A percentile compares a stretch with the other conserved stretches of the same genome.
These are phyloP conservation scores for Amylocystis lapponica DNA, from an alignment of 768 basidiomycete species.

Conservation along the genomic window DNA sequence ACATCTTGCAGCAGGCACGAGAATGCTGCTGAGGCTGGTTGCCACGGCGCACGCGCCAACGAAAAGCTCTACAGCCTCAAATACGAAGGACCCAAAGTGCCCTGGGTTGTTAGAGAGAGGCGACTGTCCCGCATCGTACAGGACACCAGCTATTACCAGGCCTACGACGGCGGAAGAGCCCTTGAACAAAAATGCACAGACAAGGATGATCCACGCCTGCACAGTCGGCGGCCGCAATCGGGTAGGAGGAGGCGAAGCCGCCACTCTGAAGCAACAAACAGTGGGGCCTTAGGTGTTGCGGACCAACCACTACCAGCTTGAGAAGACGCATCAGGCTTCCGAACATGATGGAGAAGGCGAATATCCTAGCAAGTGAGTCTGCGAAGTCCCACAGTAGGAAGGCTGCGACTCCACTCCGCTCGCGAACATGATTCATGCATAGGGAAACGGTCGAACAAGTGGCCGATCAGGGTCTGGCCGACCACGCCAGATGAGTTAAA, in stretches of 20 bases:
- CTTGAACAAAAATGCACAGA: conserved; percentile 13
- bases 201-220: conserved; percentile 14
- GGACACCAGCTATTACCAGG: conserved; percentile 15
- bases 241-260: conserved; percentile 16
- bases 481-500: conserved; percentile 21
- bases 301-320: neutral
- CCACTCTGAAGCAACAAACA: too few relatives aligned
- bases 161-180: conserved; percentile 17
- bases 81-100: conserved; percentile 17
- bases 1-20: conserved; percentile 12
- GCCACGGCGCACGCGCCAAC: conserved; percentile 17
- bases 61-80: conserved; percentile 18
- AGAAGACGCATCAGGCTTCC: conserved; percentile 15
- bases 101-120: neutral
- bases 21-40: conserved; percentile 12
- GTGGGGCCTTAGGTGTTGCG: too few relatives aligned
- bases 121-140: conserved; percentile 15
- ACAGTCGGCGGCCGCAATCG: conserved; percentile 15
- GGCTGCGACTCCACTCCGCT: conserved; percentile 12
- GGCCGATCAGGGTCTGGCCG: conserved; percentile 19
- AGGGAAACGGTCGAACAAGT: conserved; percentile 19
- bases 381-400: conserved; percentile 21
- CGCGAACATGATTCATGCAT: conserved; percentile 16
- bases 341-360: conserved; percentile 19
- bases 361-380: conserved; percentile 13